Conservation (phyloP, 2,329 filamentous ascomycete species). For the Erysiphe neolycopersici region DNA sequence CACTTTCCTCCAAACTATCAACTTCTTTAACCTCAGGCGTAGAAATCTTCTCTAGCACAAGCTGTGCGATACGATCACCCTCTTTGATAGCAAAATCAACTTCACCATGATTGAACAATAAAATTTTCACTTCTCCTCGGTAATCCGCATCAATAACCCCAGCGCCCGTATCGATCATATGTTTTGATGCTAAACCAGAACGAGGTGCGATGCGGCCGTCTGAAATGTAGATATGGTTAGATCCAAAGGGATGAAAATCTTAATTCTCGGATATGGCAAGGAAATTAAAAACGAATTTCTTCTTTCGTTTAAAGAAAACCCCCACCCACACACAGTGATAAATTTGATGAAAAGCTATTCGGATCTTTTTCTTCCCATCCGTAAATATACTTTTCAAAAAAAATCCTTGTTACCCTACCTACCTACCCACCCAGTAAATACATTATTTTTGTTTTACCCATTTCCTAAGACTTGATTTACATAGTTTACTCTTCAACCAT, state of each 20-base stretch:
- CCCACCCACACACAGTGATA: too few species aligned
- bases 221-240: constrained; percentile 16
- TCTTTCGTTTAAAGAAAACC: too few species aligned
- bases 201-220: constrained; percentile 77
- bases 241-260: not conserved
- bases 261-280: too few species aligned
- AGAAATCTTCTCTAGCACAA: constrained; percentile 81
- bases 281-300: not conserved
- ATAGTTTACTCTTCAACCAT: too few species aligned
- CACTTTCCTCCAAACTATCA: constrained; percentile 65
- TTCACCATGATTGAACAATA: constrained; percentile 82
- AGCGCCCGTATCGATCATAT: constrained; percentile 88
- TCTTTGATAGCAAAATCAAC: constrained; percentile 55
- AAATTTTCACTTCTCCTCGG: constrained; percentile 73
- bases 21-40: constrained; percentile 86
- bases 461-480: too few species aligned
- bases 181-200: constrained; percentile 73
- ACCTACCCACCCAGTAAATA: too few species aligned
- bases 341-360: too few species aligned
- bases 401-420: too few species aligned
- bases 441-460: too few species aligned
- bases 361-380: too few species aligned
- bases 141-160: constrained; percentile 98
- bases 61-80: constrained; percentile 78
- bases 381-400: too few species aligned